Evolutionary conservation across 140 eudicot genomes (phyloP), one percentile per base, ranked within the genome.

Genomic region (Flaveria floridana): DNA sequence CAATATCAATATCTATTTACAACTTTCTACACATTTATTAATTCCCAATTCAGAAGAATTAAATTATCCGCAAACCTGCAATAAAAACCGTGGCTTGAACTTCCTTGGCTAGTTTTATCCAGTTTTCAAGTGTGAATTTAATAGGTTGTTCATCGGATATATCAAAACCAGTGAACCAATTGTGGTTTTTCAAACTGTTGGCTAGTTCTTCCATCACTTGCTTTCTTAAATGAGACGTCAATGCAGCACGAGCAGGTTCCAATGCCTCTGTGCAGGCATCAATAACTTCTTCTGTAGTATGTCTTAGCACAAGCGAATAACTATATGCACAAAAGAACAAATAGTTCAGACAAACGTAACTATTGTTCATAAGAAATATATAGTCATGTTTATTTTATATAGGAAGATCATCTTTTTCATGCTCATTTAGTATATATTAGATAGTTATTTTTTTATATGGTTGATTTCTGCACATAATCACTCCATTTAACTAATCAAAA

Each of bases 251-350:
- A 44, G 26, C 70, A 47, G 97, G 97, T 76, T 92, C 96, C 79
- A 86, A 82, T 34, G 96, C 96, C 77, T 92, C 96, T 20, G 78
- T 70, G 82, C 97, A 92, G 30, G 97, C 97, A 80, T 88, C 96
- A 71, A 92, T 84, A 59, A 92, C 96, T 87, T 92, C 97, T 86
- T 92, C 96, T 21, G 96, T 89, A 30, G 97, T 92, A 81, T 92
- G 97, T 80, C 97, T 92, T 68, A 92, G 86, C 59, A 92, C 96
- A 75, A 92, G 89, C 42, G 97, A 92, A 76, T 89, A 92, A 69
- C 97, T 92, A 83, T 52, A 68, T 57, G 21, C 28, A 80, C 75
- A 70, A 48, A 62, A 0, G n/a, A 61, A 48, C 7, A 48, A 68
- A 55, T 59, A 16, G 9, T 37, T 56, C 6, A 41, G 37, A 37